A percentile compares a stretch with the other conserved stretches of the same genome.
phyloP scores from a whole-genome alignment of 352 stramenopile genomes.

The Phytophthora sojae region DNA sequence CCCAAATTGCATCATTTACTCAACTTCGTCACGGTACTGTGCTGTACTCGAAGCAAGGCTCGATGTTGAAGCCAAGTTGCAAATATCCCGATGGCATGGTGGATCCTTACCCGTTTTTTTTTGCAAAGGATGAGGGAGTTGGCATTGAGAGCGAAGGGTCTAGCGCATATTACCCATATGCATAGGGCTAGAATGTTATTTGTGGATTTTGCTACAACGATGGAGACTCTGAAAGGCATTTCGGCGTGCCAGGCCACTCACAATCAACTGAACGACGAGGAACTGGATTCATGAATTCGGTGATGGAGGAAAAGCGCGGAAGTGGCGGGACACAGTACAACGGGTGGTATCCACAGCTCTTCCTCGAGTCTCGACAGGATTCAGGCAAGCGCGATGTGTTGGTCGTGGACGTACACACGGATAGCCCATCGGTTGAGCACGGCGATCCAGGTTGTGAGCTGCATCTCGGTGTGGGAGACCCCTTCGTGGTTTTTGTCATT shows the following conservation, averaged over 20 bases:
- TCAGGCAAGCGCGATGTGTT: slow-evolving; percentile 21
- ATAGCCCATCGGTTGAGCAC: slow-evolving; percentile 7
- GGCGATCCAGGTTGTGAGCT: slow-evolving; percentile 13
- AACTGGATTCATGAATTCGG: no score
- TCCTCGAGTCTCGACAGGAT: slow-evolving; percentile 8
- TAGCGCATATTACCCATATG: slow-evolving; percentile 1
- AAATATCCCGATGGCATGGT: slow-evolving; percentile 38
- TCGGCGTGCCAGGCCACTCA: no score
- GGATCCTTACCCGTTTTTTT: slow-evolving; percentile 27
- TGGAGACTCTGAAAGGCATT: no score
- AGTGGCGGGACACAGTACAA: slow-evolving; percentile 8
- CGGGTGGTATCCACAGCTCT: slow-evolving; percentile 26
- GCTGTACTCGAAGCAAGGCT: slow-evolving; percentile 37
- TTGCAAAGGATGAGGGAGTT: slow-evolving; percentile 9
- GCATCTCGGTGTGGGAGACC: slow-evolving; percentile 15
- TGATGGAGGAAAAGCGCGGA: no score
- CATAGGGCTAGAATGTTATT: no score
- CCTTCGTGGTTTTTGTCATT: slow-evolving; percentile 3
- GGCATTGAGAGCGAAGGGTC: slow-evolving; percentile 14
- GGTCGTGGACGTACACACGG: slow-evolving; percentile 22
- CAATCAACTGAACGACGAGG: no score
- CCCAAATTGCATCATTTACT: slow-evolving; percentile 35
- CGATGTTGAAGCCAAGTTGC: slow-evolving; percentile 9
- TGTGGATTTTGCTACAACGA: no score
- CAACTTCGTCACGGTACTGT: slow-evolving; percentile 39